These are phyloP conservation scores for Hanseniaspora nectarophila DNA, from an alignment of 805 yeast species.

Conservation along the genomic window DNA sequence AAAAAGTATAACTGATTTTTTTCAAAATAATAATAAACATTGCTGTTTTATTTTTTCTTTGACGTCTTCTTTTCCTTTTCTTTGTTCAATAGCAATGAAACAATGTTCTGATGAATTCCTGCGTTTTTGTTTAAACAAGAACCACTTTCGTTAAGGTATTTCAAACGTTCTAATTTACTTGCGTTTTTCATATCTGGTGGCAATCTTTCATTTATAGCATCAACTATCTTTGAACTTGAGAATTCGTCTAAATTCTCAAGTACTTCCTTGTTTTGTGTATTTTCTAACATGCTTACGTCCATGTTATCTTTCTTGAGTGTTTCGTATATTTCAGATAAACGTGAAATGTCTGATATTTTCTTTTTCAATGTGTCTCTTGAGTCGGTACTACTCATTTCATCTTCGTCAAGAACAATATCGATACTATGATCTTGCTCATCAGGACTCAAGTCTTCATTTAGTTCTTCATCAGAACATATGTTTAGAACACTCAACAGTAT, in stretches of 20 bases:
- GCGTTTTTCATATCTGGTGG: conserved; percentile 65
- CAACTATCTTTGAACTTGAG: conserved; percentile 73
- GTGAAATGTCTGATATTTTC: conserved; percentile 91
- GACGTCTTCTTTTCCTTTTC: not conserved
- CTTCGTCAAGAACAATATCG: conserved; percentile 17
- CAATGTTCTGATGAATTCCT: conserved; percentile 1
- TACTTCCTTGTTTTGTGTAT: not conserved
- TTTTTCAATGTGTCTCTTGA: conserved; percentile 43
- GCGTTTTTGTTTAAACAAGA: conserved; percentile 1
- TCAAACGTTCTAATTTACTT: not conserved
- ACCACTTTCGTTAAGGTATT: conserved; percentile 3
- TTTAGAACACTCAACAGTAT: conserved; percentile 81
- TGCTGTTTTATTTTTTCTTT: not conserved
- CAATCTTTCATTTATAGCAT: conserved; percentile 69
- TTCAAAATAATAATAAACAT: not conserved
- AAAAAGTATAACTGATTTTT: conserved; percentile 9
- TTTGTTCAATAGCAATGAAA: conserved; percentile 2
- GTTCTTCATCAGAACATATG: conserved; percentile 90
- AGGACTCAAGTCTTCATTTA: conserved; percentile 32
- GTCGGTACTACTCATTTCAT: conserved; percentile 17
- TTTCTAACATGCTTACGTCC: conserved; percentile 59
- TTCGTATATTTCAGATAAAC: conserved; percentile 84
- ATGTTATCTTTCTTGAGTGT: conserved; percentile 81
- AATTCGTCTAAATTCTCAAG: conserved; percentile 40
- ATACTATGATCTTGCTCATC: conserved; percentile 5